These are phyloP conservation scores for Pythium sp. DNA, from an alignment of 352 stramenopile species.

Conservation along the genomic window DNA sequence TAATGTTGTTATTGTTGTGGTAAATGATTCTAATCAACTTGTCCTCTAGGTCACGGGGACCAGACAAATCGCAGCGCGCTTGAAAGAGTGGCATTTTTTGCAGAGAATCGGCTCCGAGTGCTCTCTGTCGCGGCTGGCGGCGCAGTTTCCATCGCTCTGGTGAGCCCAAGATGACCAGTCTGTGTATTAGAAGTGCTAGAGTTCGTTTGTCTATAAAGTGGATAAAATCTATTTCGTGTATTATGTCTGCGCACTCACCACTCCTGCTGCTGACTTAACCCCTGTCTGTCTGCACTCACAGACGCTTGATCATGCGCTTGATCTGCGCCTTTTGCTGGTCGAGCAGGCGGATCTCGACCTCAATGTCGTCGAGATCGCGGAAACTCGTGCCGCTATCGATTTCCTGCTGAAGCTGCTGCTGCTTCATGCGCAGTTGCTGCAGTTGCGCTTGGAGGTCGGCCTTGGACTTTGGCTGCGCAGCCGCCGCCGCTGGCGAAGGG, in stretches of 20 bases:
- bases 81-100: conserved; percentile 52
- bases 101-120: conserved; percentile 25
- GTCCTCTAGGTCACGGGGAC: conserved; percentile 51
- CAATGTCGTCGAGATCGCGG: conserved; percentile 31
- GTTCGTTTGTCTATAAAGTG: not conserved
- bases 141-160: conserved; percentile 62
- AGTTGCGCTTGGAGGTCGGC: conserved; percentile 42
- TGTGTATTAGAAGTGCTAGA: not conserved
- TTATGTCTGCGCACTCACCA: not conserved
- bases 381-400: conserved; percentile 12
- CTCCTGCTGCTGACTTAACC: not conserved
- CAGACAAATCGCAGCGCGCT: conserved; percentile 36
- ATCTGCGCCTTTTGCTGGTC: conserved; percentile 56
- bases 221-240: not conserved
- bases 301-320: conserved; percentile 41
- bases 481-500: conserved; percentile 4
- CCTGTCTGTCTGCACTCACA: conserved; percentile 22
- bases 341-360: conserved; percentile 49
- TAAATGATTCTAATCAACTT: not conserved
- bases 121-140: conserved; percentile 40
- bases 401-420: conserved; percentile 30
- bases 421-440: conserved; percentile 29
- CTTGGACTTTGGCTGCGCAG: conserved; percentile 30
- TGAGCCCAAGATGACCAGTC: not conserved
- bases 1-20: not conserved